Conservation (phyloP, 2,329 filamentous ascomycete genomes). For the Penicillium vulpinum region DNA sequence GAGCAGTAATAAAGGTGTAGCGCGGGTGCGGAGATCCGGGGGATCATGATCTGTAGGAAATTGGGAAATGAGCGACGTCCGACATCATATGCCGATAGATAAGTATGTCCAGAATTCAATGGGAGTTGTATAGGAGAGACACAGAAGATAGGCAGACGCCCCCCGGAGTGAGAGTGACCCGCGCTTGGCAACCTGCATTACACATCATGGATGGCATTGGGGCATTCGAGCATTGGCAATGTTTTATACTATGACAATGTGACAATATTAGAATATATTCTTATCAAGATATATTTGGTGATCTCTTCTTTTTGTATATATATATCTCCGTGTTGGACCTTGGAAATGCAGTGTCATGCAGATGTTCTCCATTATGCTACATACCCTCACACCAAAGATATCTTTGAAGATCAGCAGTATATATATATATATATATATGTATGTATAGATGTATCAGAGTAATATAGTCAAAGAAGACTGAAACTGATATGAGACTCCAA, state of each 20-base stretch:
- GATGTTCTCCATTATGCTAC: constrained; percentile 2
- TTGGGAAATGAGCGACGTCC: constrained; percentile 33
- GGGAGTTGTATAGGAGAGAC: constrained; percentile 10
- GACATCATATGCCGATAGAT: constrained; percentile 27
- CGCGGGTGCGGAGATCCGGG: constrained; percentile 30
- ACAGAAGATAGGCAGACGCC: constrained; percentile 9
- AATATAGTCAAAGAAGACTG: not conserved
- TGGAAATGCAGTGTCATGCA: not conserved
- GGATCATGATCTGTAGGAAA: constrained; percentile 42
- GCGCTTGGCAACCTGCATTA: constrained; percentile 12
- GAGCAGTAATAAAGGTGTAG: constrained; percentile 35
- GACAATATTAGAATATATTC: not conserved
- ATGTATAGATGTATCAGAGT: too few species aligned
- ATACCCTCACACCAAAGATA: not conserved
- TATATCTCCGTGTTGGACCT: not conserved
- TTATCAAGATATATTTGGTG: not conserved
- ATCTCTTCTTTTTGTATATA: too few species aligned
- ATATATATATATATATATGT: too few species aligned
- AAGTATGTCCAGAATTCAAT: constrained; percentile 4
- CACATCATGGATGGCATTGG: constrained; percentile 9
- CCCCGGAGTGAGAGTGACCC: constrained; percentile 9
- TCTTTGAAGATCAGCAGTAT: not conserved
- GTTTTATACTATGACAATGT: not conserved
- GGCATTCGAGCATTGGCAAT: not conserved
- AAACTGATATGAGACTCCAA: too few species aligned